Percentiles rank a stretch among this genome's conserved stretches.
Conservation (phyloP, 805 yeast species). For the Candida corydali region DNA sequence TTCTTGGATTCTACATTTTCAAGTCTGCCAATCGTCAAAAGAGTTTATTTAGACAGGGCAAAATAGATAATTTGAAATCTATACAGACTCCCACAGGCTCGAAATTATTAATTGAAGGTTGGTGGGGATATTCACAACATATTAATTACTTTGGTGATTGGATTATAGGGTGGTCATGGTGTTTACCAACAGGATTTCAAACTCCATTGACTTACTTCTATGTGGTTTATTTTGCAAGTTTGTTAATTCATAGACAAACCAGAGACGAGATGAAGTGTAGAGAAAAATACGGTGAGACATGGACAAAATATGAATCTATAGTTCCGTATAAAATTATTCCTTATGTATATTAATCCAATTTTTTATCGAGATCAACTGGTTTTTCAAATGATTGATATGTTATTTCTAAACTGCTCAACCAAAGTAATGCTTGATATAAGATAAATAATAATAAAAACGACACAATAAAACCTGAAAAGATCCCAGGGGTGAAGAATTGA, state of each 20-base stretch:
- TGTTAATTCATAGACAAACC: conserved; percentile 81
- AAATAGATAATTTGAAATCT: conserved; percentile 50
- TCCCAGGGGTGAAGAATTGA: conserved; percentile 74
- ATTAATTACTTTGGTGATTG: conserved; percentile 95
- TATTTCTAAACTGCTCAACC: conserved; percentile 70
- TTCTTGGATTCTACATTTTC: conserved; percentile 76
- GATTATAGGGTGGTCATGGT: conserved; percentile 88
- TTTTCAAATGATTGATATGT: conserved; percentile 82
- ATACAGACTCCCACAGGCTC: conserved; percentile 76
- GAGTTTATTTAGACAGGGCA: conserved; percentile 76
- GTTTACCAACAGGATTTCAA: conserved; percentile 79
- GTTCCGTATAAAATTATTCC: conserved; percentile 94
- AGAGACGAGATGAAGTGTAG: conserved; percentile 92
- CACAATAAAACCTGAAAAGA: conserved; percentile 72
- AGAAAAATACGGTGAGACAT: conserved; percentile 76
- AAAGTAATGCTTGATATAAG: conserved; percentile 58
- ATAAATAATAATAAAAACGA: conserved; percentile 55
- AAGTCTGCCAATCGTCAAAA: conserved; percentile 82
- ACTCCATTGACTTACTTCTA: conserved; percentile 87
- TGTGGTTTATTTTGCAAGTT: conserved; percentile 72
- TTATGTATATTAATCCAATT: conserved; percentile 62
- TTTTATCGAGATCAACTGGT: conserved; percentile 50
- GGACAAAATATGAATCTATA: conserved; percentile 74
- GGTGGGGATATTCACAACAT: conserved; percentile 95
- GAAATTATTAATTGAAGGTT: conserved; percentile 78